These are phyloP conservation scores for Zymoseptoria tritici DNA, from an alignment of 2,329 filamentous ascomycete genomes.

Conservation along the genomic window DNA sequence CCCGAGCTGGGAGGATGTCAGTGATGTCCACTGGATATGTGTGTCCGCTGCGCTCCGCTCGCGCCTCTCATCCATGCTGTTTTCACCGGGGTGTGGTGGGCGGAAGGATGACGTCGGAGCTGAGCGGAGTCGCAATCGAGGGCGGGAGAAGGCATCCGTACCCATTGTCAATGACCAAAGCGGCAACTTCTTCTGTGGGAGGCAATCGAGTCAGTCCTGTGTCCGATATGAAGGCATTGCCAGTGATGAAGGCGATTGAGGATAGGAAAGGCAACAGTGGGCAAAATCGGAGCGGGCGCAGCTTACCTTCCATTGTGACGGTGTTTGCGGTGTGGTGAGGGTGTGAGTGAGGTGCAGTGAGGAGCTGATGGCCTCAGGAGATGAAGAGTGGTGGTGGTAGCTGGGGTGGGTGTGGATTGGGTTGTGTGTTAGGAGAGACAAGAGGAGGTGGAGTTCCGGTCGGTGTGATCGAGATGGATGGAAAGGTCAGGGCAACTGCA, in stretches of 20 bases:
- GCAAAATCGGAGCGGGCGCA: slow-evolving; percentile 7
- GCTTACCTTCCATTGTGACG: slow-evolving; percentile 29
- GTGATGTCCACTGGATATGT: slow-evolving; percentile 3
- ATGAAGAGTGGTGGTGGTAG: slow-evolving; percentile 2
- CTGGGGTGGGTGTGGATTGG: slow-evolving; percentile 1
- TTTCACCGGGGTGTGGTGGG: slow-evolving; percentile 8
- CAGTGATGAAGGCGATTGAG: slow-evolving; percentile 8
- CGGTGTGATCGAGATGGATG: slow-evolving; percentile 1
- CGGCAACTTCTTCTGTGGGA: slow-evolving; percentile 91
- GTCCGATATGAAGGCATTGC: slow-evolving; percentile 3
- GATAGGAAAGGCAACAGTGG: slow-evolving; percentile 10
- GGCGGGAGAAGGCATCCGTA: slow-evolving; percentile 54
- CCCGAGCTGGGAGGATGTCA: slow-evolving; percentile 65
- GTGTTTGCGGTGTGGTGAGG: slow-evolving; percentile 9
- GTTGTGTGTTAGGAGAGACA: slow-evolving; percentile 1
- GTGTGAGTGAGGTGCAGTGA: slow-evolving; percentile 3
- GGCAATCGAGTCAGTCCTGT: slow-evolving; percentile 19
- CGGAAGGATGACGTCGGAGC: slow-evolving; percentile 27
- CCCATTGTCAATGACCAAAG: slow-evolving; percentile 99
- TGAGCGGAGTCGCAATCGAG: slow-evolving; percentile 29
- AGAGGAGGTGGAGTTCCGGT: background rate
- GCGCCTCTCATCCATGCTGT: slow-evolving; percentile 5
- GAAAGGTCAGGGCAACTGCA: background rate
- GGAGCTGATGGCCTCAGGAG: slow-evolving; percentile 6
- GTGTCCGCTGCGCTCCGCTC: slow-evolving; percentile 2